A percentile compares a stretch with the other conserved stretches of the same genome.
These are phyloP conservation scores for Infundibulicybe gibba DNA, from an alignment of 768 basidiomycete genomes.

Conservation along the genomic window DNA sequence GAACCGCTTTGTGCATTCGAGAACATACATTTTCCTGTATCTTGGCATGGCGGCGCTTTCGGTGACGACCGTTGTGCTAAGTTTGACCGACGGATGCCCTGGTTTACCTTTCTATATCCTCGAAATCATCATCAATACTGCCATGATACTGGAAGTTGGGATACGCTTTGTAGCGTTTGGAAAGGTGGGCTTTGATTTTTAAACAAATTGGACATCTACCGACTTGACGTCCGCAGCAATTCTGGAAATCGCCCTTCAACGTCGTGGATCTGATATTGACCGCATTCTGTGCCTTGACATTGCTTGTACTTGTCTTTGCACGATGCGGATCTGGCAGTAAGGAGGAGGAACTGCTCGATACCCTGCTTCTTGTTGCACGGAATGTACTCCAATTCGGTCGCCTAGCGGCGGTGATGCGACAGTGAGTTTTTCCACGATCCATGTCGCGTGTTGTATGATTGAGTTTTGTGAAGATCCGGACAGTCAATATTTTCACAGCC, in stretches of 20 bases:
- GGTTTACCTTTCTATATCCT: slow-evolving; percentile 85
- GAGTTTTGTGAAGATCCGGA: slow-evolving; percentile 58
- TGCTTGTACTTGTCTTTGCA: slow-evolving; percentile 86
- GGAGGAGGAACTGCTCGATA: slow-evolving; percentile 94
- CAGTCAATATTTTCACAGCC: slow-evolving; percentile 87
- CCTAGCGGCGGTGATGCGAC: slow-evolving; percentile 89
- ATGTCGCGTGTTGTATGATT: slow-evolving; percentile 1
- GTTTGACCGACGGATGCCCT: slow-evolving; percentile 81
- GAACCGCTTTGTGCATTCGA: slow-evolving; percentile 86
- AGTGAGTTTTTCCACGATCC: slow-evolving; percentile 50
- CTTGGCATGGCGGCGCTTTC: slow-evolving; percentile 86
- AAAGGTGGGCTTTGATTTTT: slow-evolving; percentile 52
- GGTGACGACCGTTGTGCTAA: slow-evolving; percentile 81
- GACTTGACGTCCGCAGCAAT: slow-evolving; percentile 60
- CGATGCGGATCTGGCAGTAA: slow-evolving; percentile 80
- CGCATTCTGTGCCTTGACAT: slow-evolving; percentile 82
- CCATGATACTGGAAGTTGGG: slow-evolving; percentile 93
- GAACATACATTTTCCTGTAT: slow-evolving; percentile 85
- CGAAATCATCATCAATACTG: slow-evolving; percentile 82
- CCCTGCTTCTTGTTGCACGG: slow-evolving; percentile 84
- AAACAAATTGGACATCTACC: slow-evolving; percentile 1
- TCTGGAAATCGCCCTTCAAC: slow-evolving; percentile 95
- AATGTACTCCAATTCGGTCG: slow-evolving; percentile 93
- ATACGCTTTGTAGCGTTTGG: slow-evolving; percentile 94
- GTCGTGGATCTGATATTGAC: slow-evolving; percentile 87